Base-by-base conservation (phyloP, 306 rosid species). In the Ochetophila trinervis region DNA sequence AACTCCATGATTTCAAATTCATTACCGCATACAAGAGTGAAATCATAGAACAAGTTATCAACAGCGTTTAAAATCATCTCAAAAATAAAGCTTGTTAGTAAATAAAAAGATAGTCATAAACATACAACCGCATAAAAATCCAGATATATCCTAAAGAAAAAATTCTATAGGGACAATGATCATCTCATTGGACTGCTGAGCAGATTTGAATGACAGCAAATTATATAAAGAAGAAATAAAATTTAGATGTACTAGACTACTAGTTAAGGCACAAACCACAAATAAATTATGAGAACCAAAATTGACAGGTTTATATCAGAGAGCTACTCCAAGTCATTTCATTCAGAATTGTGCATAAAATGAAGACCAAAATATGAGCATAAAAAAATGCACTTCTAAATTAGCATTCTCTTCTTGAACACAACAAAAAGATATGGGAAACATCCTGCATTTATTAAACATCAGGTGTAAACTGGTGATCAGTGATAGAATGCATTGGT, bases 261-360 rank as follows among this genome's bases (percentile, higher is more conserved):
- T n/a, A 9, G 18, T 55, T 4, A 60, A 57, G n/a, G 22, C 30
- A 40, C 42, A 60, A 36, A 23, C 65, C 19, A 60, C 30, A 60
- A 8, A 37, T 36, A 34, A 9, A 60, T 2, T 8, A 37, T 40
- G 45, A 21, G 48, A 21, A 14, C 56, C 62, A 58, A 32, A 27
- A 60, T n/a, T 60, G 32, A 19, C 17, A 34, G 36, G 48, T 36
- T 13, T 36, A 37, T 52, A 61, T 42, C 53, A 61, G 53, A 61
- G 16, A 50, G 1, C 21, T 17, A 18, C 53, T 50, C 18, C 53
- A 17, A 50, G 9, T 50, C 53, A 1, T 6, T 27, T 40, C 45
- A 40, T 40, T 40, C 6, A 40, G 45, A 36, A 9, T 40, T 40
- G 16, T 50, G 21, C 4, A 16, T 50, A 50, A 50, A 50, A n/a